These are phyloP conservation scores for Penicillium antarcticum DNA, from an alignment of 495 filamentous ascomycete genomes.

Conservation along the genomic window DNA sequence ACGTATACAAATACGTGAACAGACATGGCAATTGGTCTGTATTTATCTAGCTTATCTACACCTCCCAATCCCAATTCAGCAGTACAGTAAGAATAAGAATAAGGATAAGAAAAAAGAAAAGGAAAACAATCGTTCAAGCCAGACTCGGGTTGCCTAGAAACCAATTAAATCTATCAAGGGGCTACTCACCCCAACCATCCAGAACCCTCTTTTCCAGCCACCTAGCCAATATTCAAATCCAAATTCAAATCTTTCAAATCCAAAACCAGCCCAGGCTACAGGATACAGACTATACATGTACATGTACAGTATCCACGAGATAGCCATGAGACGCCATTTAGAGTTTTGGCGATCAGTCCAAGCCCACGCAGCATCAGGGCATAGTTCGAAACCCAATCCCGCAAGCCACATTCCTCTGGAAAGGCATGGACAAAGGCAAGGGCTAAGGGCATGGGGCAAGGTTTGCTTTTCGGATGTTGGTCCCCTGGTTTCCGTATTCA, in stretches of 20 bases:
- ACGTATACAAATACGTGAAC: not conserved
- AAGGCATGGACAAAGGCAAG: not conserved
- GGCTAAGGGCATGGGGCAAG: too few relatives aligned
- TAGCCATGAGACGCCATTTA: not conserved
- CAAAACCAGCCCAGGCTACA: not conserved
- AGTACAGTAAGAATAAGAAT: too few relatives aligned
- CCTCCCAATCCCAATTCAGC: too few relatives aligned
- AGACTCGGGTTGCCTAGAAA: not conserved
- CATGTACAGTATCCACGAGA: not conserved
- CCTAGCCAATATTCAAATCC: not conserved
- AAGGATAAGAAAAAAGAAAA: too few relatives aligned
- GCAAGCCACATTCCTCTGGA: slow-evolving; percentile 10
- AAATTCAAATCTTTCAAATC: not conserved
- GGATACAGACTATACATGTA: too few relatives aligned
- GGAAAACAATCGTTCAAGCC: too few relatives aligned
- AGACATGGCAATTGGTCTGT: not conserved
- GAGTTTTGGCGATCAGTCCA: slow-evolving; percentile 4
- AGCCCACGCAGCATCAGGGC: slow-evolving; percentile 4
- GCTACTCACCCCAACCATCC: not conserved
- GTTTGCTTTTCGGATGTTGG: not conserved
- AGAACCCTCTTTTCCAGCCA: not conserved
- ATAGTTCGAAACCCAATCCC: slow-evolving; percentile 15
- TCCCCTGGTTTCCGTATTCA: slow-evolving; percentile 2
- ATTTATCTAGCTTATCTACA: not conserved
- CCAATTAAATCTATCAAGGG: not conserved